These are phyloP conservation scores for Aspergillus mulundensis DNA, from an alignment of 495 filamentous ascomycete species.

Conservation along the genomic window DNA sequence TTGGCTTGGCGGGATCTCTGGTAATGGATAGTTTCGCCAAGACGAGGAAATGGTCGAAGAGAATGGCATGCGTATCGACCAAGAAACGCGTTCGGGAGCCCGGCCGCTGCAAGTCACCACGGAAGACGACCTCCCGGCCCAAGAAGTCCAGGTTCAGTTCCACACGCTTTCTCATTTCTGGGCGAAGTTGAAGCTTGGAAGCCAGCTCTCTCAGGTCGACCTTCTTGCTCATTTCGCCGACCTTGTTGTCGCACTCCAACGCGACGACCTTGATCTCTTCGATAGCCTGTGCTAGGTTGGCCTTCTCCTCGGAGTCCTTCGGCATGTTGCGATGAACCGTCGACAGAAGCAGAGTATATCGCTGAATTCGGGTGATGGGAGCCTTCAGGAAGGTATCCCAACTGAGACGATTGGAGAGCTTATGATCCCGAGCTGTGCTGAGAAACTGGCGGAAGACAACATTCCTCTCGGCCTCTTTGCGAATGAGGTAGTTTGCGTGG, in stretches of 20 bases:
- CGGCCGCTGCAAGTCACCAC: slow-evolving; percentile 84
- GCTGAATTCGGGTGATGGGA: slow-evolving; percentile 88
- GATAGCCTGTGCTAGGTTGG: slow-evolving; percentile 77
- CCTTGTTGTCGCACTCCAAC: slow-evolving; percentile 85
- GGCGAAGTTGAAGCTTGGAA: slow-evolving; percentile 73
- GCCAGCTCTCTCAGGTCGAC: slow-evolving; percentile 86
- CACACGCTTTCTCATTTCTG: slow-evolving; percentile 78
- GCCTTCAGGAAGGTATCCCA: slow-evolving; percentile 95
- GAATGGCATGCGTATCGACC: slow-evolving; percentile 85
- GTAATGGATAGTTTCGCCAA: slow-evolving; percentile 74
- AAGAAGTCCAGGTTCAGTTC: slow-evolving; percentile 87
- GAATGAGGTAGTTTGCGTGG: slow-evolving; percentile 73
- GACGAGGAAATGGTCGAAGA: slow-evolving; percentile 96
- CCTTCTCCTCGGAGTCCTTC: slow-evolving; percentile 83
- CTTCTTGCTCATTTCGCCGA: slow-evolving; percentile 91
- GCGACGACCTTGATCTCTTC: slow-evolving; percentile 95
- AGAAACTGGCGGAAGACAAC: slow-evolving; percentile 83
- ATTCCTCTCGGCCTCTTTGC: slow-evolving; percentile 81
- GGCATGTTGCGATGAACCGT: slow-evolving; percentile 82
- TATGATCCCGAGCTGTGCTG: slow-evolving; percentile 70
- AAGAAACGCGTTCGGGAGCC: slow-evolving; percentile 80
- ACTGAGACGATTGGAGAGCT: slow-evolving; percentile 76
- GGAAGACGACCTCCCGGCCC: slow-evolving; percentile 81
- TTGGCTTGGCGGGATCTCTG: slow-evolving; percentile 58
- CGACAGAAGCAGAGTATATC: slow-evolving; percentile 78